These are phyloP conservation scores for Zopfochytrium polystomum DNA, from an alignment of 371 early-diverging fungal species.

Conservation along the genomic window DNA sequence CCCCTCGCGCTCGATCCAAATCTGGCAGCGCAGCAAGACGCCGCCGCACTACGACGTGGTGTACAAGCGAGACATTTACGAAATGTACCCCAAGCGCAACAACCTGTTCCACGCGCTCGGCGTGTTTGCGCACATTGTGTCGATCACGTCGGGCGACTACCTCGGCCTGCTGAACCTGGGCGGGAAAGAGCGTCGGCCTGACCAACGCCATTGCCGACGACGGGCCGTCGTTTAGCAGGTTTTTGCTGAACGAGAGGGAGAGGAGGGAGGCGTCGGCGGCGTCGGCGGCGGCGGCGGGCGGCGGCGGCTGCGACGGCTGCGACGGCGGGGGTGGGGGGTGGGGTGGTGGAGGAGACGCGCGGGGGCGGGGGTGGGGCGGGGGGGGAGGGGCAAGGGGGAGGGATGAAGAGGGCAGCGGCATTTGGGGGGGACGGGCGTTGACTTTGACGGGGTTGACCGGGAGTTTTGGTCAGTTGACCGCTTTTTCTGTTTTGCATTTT, in stretches of 20 bases:
- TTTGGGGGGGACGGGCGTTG: too few species aligned
- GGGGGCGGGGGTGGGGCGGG: too few species aligned
- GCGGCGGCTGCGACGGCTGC: neutral
- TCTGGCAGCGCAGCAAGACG: conserved; percentile 24
- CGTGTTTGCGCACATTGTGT: conserved; percentile 35
- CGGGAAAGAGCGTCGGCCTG: conserved; percentile 18
- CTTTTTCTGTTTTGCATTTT: too few species aligned
- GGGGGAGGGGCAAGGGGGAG: too few species aligned
- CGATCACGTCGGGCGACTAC: conserved; percentile 30
- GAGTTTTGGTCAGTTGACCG: too few species aligned
- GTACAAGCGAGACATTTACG: conserved; percentile 28
- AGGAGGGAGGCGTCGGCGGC: neutral
- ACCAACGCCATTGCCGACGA: conserved; percentile 11
- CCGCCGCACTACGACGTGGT: conserved; percentile 38
- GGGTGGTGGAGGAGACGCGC: too few species aligned
- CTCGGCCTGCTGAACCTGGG: conserved; percentile 32
- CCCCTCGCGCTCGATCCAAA: conserved; percentile 21
- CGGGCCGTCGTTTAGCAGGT: conserved; percentile 17
- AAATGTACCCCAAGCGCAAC: conserved; percentile 38
- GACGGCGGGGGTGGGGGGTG: neutral
- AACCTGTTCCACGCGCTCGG: conserved; percentile 35
- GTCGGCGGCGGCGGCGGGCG: neutral
- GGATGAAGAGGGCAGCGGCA: too few species aligned
- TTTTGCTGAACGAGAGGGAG: conserved; percentile 16
- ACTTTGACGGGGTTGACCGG: too few species aligned